Evolutionary conservation across 1,139 yeast genomes (phyloP).

Genomic region (Candida neerlandica): DNA sequence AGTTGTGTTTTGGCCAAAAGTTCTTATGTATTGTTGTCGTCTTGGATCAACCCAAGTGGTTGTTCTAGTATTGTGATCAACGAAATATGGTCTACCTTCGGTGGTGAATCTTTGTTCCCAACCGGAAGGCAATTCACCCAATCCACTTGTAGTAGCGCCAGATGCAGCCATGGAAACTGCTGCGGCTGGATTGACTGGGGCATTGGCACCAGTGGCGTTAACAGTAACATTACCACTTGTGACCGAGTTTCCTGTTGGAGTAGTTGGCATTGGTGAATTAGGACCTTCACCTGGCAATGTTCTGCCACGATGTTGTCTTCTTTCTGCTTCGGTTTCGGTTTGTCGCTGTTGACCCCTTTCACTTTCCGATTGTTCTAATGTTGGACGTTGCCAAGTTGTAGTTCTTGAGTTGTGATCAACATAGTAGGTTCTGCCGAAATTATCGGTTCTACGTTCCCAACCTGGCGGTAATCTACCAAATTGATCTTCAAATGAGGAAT

Average conservation of each 20-base stretch:
- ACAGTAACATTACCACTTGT: conserved; percentile 50
- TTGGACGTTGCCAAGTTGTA: conserved; percentile 98
- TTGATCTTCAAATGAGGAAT: conserved; percentile 94
- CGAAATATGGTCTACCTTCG: conserved; percentile 97
- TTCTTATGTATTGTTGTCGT: conserved; percentile 96
- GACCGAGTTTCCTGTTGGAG: conserved; percentile 25
- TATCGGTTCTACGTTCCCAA: conserved; percentile 98
- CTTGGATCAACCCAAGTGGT: conserved; percentile 99
- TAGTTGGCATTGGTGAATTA: conserved; percentile 34
- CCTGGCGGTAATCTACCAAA: conserved; percentile 96
- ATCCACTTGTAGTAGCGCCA: conserved; percentile 92
- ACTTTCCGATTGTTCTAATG: conserved; percentile 66
- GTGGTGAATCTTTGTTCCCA: conserved; percentile 99
- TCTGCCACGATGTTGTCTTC: conserved; percentile 89
- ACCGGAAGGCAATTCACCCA: conserved; percentile 96
- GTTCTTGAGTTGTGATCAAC: conserved; percentile 98
- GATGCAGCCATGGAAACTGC: conserved; percentile 83
- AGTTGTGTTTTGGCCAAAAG: conserved; percentile 86
- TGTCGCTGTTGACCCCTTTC: conserved; percentile 65
- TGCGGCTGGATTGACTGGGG: conserved; percentile 64
- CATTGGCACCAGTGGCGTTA: conserved; percentile 46
- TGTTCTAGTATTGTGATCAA: conserved; percentile 96
- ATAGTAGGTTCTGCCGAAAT: conserved; percentile 94
- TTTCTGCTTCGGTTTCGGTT: conserved; percentile 77
- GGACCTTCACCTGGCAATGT: conserved; percentile 81